Evolutionary conservation across 2,329 filamentous ascomycete species (phyloP).

Genomic region (Tolypocladium ovalisporum): DNA sequence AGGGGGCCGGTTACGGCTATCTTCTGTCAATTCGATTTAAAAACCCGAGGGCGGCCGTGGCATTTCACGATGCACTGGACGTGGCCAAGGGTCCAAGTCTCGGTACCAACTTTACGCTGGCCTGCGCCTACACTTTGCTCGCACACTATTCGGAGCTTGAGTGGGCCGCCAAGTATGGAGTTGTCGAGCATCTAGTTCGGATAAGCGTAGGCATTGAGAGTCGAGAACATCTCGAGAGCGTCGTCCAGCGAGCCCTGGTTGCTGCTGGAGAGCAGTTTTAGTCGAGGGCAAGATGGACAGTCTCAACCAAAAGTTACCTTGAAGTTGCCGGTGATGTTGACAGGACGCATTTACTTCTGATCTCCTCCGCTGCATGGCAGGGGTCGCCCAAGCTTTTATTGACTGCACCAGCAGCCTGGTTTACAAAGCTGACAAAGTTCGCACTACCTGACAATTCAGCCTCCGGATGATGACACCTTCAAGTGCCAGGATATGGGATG

Average conservation of each 20-base stretch:
- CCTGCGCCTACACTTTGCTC: slow-evolving; percentile 27
- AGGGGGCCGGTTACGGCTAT: slow-evolving; percentile 36
- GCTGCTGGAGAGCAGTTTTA: not conserved
- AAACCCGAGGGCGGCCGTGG: slow-evolving; percentile 19
- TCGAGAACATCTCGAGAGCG: not conserved
- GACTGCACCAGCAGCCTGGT: not conserved
- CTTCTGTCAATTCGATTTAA: slow-evolving; percentile 38
- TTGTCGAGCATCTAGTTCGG: slow-evolving; percentile 28
- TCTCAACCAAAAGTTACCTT: not conserved
- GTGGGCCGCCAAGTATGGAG: slow-evolving; percentile 25
- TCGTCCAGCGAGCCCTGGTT: not conserved
- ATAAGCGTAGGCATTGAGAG: slow-evolving; percentile 34
- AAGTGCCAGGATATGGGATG: not conserved
- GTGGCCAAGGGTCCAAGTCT: slow-evolving; percentile 39
- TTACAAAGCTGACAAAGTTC: not conserved
- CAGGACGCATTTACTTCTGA: not conserved
- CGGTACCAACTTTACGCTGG: slow-evolving; percentile 37
- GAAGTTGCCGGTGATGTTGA: not conserved
- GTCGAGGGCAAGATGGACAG: not conserved
- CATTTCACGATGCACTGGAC: slow-evolving; percentile 37
- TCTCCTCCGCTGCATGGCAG: not conserved
- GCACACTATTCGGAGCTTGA: slow-evolving; percentile 26
- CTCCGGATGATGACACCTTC: not conserved
- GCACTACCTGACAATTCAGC: not conserved
- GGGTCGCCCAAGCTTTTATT: not conserved